Percentiles rank a stretch among this genome's conserved stretches.
Evolutionary conservation across 371 early-diverging fungal genomes (phyloP).

Genomic region (Lichtheimia ramosa): DNA sequence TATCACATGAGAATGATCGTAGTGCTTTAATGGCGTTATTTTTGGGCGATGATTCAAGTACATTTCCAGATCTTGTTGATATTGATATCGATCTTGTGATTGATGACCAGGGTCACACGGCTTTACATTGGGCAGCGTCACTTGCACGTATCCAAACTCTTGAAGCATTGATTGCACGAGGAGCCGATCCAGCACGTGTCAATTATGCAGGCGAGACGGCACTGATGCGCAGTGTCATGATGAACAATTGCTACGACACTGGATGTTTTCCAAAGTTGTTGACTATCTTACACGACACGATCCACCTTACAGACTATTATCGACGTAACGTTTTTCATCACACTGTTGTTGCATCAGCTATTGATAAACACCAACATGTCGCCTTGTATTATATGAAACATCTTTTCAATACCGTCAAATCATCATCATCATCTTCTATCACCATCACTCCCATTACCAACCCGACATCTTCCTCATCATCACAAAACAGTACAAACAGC

Average conservation of each 20-base stretch:
- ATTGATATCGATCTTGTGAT: conserved; percentile 73
- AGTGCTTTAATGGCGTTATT: conserved; percentile 73
- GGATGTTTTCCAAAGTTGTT: conserved; percentile 77
- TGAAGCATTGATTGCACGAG: conserved; percentile 63
- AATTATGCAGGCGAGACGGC: conserved; percentile 83
- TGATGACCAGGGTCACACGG: conserved; percentile 82
- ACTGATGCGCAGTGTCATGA: conserved; percentile 81
- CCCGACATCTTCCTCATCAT: too few relatives aligned
- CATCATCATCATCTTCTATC: conserved; percentile 21
- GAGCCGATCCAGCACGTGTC: conserved; percentile 60
- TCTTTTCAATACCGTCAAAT: conserved; percentile 65
- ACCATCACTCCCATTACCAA: too few relatives aligned
- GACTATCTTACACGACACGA: conserved; percentile 64
- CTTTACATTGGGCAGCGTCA: conserved; percentile 87
- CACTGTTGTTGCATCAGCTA: conserved; percentile 65
- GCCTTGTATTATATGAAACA: conserved; percentile 79
- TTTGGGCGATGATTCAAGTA: conserved; percentile 57
- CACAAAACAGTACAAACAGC: too few relatives aligned
- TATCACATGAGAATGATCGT: conserved; percentile 56
- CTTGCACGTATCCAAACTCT: conserved; percentile 72
- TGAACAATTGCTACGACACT: conserved; percentile 82
- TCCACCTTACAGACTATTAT: conserved; percentile 67
- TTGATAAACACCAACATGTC: conserved; percentile 61
- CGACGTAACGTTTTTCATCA: conserved; percentile 88
- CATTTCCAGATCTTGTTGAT: conserved; percentile 58